Conservation (phyloP, 331 rosid species). For the Saraca asoca region DNA sequence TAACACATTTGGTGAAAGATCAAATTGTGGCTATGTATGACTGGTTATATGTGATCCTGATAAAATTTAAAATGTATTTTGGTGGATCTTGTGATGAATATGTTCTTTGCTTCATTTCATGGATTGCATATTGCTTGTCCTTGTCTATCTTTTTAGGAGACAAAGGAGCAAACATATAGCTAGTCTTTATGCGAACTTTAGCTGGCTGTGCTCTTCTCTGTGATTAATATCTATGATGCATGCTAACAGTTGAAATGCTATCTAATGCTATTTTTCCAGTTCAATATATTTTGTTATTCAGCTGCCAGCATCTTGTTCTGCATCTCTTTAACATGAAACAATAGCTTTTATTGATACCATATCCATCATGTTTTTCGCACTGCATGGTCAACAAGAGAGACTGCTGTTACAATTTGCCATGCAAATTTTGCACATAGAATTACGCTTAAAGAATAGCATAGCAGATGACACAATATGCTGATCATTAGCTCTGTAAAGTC, state of each 20-base stretch:
- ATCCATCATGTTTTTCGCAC: not conserved
- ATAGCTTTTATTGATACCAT: not conserved
- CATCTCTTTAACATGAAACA: not conserved
- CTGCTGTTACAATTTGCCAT: slow-evolving; percentile 5
- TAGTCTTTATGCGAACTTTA: not conserved
- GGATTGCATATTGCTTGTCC: not conserved
- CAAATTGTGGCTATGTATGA: slow-evolving; percentile 1
- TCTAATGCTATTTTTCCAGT: not conserved
- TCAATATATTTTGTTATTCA: slow-evolving; percentile 1
- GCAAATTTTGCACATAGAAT: not conserved
- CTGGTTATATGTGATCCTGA: not conserved
- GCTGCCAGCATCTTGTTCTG: not conserved
- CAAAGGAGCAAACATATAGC: not conserved
- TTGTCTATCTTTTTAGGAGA: not conserved
- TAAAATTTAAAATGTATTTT: not conserved
- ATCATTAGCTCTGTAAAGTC: slow-evolving; percentile 3
- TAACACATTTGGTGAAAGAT: not conserved
- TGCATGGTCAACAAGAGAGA: slow-evolving; percentile 10
- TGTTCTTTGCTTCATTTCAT: not conserved
- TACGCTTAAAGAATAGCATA: not conserved
- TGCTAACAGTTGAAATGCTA: not conserved
- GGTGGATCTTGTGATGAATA: not conserved
- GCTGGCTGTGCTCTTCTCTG: not conserved
- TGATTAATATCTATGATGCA: not conserved
- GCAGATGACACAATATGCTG: not conserved